These are phyloP conservation scores for Rhamnella rubrinervis DNA, from an alignment of 331 rosid species.

Conservation along the genomic window DNA sequence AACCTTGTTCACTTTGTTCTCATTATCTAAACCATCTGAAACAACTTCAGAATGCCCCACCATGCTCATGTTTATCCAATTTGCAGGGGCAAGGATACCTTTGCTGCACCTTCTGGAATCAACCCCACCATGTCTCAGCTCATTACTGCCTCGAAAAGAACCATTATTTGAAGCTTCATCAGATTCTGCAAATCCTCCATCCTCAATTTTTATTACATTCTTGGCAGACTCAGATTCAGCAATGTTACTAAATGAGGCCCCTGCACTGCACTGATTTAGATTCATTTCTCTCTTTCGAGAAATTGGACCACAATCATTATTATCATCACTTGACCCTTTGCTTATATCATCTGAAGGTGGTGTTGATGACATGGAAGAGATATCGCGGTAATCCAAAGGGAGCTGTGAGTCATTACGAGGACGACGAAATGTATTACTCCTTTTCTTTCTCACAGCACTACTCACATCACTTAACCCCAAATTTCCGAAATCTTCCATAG, in stretches of 20 bases:
- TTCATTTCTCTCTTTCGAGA: constrained; percentile 24
- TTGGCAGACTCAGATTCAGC: constrained; percentile 17
- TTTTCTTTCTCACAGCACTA: constrained; percentile 33
- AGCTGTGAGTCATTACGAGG: constrained; percentile 36
- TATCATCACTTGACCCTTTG: constrained; percentile 31
- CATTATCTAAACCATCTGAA: constrained; percentile 28
- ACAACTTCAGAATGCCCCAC: constrained; percentile 3
- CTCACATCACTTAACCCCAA: constrained; percentile 34
- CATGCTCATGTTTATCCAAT: constrained; percentile 19
- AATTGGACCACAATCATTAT: constrained; percentile 17
- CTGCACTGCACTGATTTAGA: constrained; percentile 25
- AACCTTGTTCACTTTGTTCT: constrained; percentile 40
- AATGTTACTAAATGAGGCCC: constrained; percentile 20
- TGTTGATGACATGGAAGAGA: constrained; percentile 30
- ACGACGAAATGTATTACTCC: constrained; percentile 40
- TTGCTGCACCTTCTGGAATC: constrained; percentile 24
- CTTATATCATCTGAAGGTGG: constrained; percentile 39
- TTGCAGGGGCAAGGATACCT: constrained; percentile 35
- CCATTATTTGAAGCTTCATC: constrained; percentile 41
- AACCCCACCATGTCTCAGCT: constrained; percentile 24
- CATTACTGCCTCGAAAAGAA: constrained; percentile 35
- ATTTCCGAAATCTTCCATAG: constrained; percentile 38
- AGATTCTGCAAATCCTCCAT: constrained; percentile 36
- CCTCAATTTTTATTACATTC: constrained; percentile 26
- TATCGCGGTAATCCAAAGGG: constrained; percentile 30